phyloP scores from a whole-genome alignment of 176 grass and related monocot species.

The Zoysia japonica region DNA sequence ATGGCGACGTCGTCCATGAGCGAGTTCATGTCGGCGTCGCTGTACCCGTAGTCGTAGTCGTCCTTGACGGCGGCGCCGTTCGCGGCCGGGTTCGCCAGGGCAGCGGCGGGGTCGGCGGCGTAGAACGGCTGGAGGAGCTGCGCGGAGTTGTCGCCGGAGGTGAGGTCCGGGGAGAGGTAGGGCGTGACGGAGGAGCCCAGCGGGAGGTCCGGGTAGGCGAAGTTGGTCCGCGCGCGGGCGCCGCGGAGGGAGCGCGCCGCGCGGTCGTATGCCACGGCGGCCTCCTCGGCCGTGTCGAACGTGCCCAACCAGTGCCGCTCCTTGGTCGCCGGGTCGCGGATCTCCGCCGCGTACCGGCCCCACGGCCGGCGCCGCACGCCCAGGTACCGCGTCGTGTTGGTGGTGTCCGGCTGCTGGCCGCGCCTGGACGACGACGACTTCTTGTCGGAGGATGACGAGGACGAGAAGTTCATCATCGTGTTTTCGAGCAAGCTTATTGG shows the following conservation, averaged over 20 bases:
- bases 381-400: constrained; percentile 64
- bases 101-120: not conserved
- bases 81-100: not conserved
- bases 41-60: constrained; percentile 8
- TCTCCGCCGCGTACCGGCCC: constrained; percentile 98
- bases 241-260: constrained; percentile 79
- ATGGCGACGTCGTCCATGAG: constrained; percentile 51
- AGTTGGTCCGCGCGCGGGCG: constrained; percentile 84
- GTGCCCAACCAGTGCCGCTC: constrained; percentile 97
- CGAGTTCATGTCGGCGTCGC: constrained; percentile 38
- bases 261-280: constrained; percentile 93
- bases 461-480: constrained; percentile 68
- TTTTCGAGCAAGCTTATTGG: not conserved
- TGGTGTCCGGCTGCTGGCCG: constrained; percentile 32
- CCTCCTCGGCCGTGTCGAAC: constrained; percentile 97
- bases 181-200: constrained; percentile 91
- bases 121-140: constrained; percentile 57
- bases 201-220: constrained; percentile 91
- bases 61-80: not conserved
- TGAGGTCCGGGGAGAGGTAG: constrained; percentile 91
- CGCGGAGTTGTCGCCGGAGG: constrained; percentile 37
- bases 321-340: constrained; percentile 90
- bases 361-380: constrained; percentile 85
- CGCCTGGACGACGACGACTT: constrained; percentile 61
- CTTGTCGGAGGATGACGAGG: constrained; percentile 38